Base-by-base conservation (phyloP, 768 basidiomycete species). In the Tricholoma terreum region DNA sequence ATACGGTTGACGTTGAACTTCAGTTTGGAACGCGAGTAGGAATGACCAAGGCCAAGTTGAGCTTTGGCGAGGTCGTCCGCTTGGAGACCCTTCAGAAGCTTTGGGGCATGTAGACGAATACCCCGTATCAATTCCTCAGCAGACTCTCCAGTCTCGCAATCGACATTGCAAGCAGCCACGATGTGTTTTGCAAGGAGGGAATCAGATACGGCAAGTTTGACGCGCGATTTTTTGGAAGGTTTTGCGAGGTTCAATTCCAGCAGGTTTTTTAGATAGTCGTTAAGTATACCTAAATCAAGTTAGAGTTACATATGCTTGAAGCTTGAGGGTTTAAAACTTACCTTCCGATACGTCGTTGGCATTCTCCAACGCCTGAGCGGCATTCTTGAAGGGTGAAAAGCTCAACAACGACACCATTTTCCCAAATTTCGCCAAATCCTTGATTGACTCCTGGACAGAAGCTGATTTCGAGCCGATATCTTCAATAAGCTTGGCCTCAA, bases 1-100 rank as follows among this genome's bases (percentile, higher is more conserved):
- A 92, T 84, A 52, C 92, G 83, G 80, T 95, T 95, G 54, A 94
- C 92, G 74, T 94, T 95, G 83, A 94, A 98, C 77, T 98, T 98
- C 61, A 98, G 89, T 72, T 98, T 98, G 38, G 95, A 90, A 61
- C 96, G 88, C 21, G 94, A 97, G 78, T 96, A 98, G 3, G 94
- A 93, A 80, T 98, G 96, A 27, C 96, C 96, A 50, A 98, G 82
- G 68, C 96, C 96, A 63, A 98, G 90, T 67, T 98, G 96, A 15
- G 96, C 92, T 67, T 95, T 92, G 58, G 80, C 84, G 63, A 97
- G 81, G 80, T 98, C 96, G 64, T 86, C 90, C 40, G 83, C 79
- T 67, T 94, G 87, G 63, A 98, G 86, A 19, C 90, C 94, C 61
- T 86, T 92, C 65, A 98, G 83, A 50, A 98, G 81, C 67, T 92